Evolutionary conservation across 2,329 filamentous ascomycete species (phyloP).

Genomic region (Scleromitrula shiraiana): DNA sequence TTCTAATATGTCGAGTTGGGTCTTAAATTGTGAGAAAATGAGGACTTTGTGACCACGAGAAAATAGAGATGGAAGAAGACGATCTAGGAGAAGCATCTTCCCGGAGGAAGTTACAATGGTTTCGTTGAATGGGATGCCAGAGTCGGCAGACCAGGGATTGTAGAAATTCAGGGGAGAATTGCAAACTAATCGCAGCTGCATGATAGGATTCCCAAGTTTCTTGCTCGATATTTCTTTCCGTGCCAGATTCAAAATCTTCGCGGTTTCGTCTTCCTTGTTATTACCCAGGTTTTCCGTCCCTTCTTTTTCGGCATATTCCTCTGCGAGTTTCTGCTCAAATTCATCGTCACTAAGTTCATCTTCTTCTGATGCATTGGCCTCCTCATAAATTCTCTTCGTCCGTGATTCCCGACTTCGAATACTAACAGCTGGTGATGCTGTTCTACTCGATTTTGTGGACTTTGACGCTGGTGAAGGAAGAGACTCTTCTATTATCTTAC

Average conservation of each 20-base stretch:
- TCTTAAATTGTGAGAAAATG: conserved; percentile 96
- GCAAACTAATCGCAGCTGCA: conserved; percentile 86
- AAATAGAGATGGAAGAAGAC: conserved; percentile 71
- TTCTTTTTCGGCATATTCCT: conserved; percentile 44
- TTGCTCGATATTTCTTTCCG: conserved; percentile 83
- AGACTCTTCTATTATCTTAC: conserved; percentile 39
- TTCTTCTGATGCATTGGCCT: conserved; percentile 52
- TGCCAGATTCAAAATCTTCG: conserved; percentile 65
- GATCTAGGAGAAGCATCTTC: conserved; percentile 92
- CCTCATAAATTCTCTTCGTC: conserved; percentile 38
- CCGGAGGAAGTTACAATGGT: conserved; percentile 79
- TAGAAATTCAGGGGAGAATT: conserved; percentile 97
- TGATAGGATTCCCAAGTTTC: conserved; percentile 85
- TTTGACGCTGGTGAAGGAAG: conserved; percentile 47
- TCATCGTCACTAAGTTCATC: conserved; percentile 68
- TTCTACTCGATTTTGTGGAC: conserved; percentile 64
- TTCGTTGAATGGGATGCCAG: conserved; percentile 60
- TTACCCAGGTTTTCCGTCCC: conserved; percentile 43
- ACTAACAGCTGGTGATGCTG: conserved; percentile 57
- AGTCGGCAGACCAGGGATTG: conserved; percentile 68
- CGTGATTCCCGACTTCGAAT: conserved; percentile 36
- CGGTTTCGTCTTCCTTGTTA: conserved; percentile 51
- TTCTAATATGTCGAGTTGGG: conserved; percentile 81
- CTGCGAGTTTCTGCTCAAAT: conserved; percentile 71
- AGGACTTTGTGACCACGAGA: conserved; percentile 75